Conservation (phyloP, 2,329 filamentous ascomycete species). For the Diaporthe sp. region DNA sequence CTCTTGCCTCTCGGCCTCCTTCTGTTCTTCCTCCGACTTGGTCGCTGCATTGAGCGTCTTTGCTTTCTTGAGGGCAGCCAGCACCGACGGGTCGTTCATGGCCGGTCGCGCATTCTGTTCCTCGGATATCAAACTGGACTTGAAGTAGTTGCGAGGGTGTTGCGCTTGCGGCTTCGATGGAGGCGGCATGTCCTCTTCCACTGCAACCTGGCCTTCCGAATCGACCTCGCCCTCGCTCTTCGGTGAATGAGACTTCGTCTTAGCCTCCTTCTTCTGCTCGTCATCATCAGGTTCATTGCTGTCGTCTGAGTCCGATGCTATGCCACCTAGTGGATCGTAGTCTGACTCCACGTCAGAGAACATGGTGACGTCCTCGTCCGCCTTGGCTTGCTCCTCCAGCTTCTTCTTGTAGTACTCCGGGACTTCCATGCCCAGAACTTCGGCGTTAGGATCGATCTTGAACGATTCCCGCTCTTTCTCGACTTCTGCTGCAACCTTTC, state of each 20-base stretch:
- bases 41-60: conserved; percentile 70
- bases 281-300: conserved; percentile 52
- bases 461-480: conserved; percentile 56
- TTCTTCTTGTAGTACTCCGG: conserved; percentile 69
- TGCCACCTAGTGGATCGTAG: conserved; percentile 75
- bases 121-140: conserved; percentile 69
- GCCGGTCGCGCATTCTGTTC: conserved; percentile 66
- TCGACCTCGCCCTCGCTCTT: conserved; percentile 44
- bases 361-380: conserved; percentile 72
- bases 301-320: conserved; percentile 64
- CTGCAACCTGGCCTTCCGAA: conserved; percentile 45
- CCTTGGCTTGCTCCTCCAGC: conserved; percentile 61
- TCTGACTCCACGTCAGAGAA: conserved; percentile 77
- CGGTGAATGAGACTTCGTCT: conserved; percentile 26
- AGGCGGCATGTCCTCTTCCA: conserved; percentile 58
- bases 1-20: conserved; percentile 70
- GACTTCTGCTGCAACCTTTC: conserved; percentile 62
- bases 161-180: conserved; percentile 57
- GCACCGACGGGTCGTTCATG: conserved; percentile 81
- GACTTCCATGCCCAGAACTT: conserved; percentile 76
- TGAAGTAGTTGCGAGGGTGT: conserved; percentile 72
- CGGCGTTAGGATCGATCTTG: conserved; percentile 67
- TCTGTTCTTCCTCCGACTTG: conserved; percentile 56
- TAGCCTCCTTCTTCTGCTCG: conserved; percentile 45
- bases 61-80: conserved; percentile 89